phyloP scores from a whole-genome alignment of 176 grass and related monocot species.

The Zoysia pacifica region DNA sequence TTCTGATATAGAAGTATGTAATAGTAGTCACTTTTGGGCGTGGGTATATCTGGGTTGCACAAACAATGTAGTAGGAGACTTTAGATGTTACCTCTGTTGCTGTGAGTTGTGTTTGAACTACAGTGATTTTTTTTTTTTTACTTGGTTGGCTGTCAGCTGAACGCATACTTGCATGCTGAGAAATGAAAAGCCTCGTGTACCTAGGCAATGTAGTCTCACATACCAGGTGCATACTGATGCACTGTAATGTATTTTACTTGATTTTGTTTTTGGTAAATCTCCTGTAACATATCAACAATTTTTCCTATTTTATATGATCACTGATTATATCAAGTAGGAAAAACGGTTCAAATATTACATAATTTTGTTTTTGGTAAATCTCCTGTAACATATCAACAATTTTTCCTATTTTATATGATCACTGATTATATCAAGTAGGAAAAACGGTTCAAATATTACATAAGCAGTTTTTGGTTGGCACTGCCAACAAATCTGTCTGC shows the following conservation, averaged over 20 bases:
- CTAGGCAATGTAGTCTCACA: neutral
- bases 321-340: too few relatives aligned
- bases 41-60: neutral
- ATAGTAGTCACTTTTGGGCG: neutral
- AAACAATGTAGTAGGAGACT: neutral
- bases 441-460: too few relatives aligned
- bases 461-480: neutral
- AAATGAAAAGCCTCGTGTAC: neutral
- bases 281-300: neutral
- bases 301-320: neutral
- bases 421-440: neutral
- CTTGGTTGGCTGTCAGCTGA: neutral
- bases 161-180: neutral
- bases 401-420: neutral
- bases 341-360: too few relatives aligned
- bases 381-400: neutral
- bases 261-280: constrained; percentile 7
- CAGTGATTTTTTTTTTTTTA: neutral
- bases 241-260: neutral
- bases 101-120: neutral
- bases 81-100: neutral
- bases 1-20: constrained; percentile 21
- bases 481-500: constrained; percentile 1
- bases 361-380: constrained; percentile 11
- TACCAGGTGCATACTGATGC: neutral